These are phyloP conservation scores for Skeletonema tropicum DNA, from an alignment of 108 stramenopile genomes.

Conservation along the genomic window DNA sequence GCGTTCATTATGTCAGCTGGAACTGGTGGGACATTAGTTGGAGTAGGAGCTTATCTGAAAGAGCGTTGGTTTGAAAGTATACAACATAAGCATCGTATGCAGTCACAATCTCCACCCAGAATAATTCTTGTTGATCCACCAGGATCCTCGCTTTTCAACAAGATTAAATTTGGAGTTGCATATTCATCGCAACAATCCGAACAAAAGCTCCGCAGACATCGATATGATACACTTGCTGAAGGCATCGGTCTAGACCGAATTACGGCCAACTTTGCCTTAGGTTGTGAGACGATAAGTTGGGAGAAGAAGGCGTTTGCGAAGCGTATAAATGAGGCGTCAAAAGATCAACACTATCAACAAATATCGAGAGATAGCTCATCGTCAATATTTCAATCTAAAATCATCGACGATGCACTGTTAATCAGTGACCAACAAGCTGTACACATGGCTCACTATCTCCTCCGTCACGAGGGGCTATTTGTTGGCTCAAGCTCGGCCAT, in stretches of 20 bases:
- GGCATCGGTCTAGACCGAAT: conserved; percentile 96
- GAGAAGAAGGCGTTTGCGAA: conserved; percentile 7
- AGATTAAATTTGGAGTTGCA: conserved; percentile 91
- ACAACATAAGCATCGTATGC: conserved; percentile 1
- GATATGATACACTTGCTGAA: conserved; percentile 96
- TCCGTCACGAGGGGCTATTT: conserved; percentile 90
- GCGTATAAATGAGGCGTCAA: conserved; percentile 1
- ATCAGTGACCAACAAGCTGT: conserved; percentile 92
- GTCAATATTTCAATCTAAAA: conserved; percentile 29
- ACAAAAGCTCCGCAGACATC: conserved; percentile 76
- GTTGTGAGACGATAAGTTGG: conserved; percentile 46
- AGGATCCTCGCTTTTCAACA: conserved; percentile 88
- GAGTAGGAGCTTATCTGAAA: conserved; percentile 83
- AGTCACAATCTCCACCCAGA: conserved; percentile 17
- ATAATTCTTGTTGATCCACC: conserved; percentile 93
- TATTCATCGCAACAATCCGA: conserved; percentile 89
- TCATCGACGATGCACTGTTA: conserved; percentile 67
- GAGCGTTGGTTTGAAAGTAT: conserved; percentile 45
- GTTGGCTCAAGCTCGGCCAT: conserved; percentile 96
- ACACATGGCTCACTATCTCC: conserved; percentile 93
- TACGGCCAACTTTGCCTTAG: conserved; percentile 87
- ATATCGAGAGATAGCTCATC: background rate
- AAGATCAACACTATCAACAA: background rate
- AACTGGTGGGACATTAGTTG: conserved; percentile 95
- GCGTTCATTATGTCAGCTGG: conserved; percentile 97